Evolutionary conservation across 108 stramenopile species (phyloP).

Genomic region (Skeletonema marinoi): DNA sequence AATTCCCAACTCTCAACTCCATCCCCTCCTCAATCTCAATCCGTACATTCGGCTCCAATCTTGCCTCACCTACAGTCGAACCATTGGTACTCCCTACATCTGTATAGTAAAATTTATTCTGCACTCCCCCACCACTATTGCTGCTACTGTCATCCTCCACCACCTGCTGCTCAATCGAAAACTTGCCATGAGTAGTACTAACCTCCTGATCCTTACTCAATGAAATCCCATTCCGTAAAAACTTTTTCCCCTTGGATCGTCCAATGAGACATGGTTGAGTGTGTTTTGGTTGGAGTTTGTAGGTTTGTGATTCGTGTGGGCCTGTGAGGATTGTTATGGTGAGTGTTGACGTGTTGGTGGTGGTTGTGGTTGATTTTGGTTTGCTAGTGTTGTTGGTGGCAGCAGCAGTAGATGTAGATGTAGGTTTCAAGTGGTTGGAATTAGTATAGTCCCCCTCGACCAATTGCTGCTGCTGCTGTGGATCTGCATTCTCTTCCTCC

Average conservation of each 20-base stretch:
- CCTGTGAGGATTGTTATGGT: constrained; percentile 51
- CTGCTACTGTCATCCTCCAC: constrained; percentile 5
- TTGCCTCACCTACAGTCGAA: constrained; percentile 34
- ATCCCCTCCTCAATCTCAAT: constrained; percentile 50
- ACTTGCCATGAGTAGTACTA: constrained; percentile 83
- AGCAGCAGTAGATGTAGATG: neutral
- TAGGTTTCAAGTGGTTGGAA: neutral
- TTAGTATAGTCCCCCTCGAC: too few relatives aligned
- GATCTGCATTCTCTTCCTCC: constrained; percentile 32
- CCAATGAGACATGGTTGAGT: constrained; percentile 61
- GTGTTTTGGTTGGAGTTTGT: constrained; percentile 46
- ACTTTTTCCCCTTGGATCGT: constrained; percentile 79
- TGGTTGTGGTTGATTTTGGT: neutral
- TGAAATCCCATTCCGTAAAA: constrained; percentile 68
- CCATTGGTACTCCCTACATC: constrained; percentile 90
- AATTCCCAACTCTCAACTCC: constrained; percentile 58
- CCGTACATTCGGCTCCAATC: constrained; percentile 47
- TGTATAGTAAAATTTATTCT: constrained; percentile 55
- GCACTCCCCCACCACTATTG: neutral
- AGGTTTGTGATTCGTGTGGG: constrained; percentile 53
- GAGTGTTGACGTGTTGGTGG: constrained; percentile 11
- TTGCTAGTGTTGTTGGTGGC: neutral
- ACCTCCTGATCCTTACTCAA: constrained; percentile 79
- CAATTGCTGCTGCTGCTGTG: constrained; percentile 9
- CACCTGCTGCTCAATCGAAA: constrained; percentile 36